Evolutionary conservation across 1,284 basidiomycete species (phyloP).

Genomic region (Rhodotorula sp.): DNA sequence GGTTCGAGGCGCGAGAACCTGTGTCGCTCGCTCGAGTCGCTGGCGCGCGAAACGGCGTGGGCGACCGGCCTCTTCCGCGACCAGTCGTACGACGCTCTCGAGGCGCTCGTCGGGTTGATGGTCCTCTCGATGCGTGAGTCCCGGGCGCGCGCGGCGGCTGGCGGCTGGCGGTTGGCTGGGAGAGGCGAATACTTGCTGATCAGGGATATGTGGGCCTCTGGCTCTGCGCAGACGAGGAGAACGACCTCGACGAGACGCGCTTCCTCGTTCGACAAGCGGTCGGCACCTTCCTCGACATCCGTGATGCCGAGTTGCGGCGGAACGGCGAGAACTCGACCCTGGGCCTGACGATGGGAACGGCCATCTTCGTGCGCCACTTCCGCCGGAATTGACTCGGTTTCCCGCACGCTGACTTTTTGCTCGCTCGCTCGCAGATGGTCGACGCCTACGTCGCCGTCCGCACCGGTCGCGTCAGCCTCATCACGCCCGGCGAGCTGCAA

Average conservation of each 20-base stretch:
- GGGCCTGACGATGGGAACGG: constrained; percentile 1
- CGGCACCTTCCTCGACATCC: constrained; percentile 29
- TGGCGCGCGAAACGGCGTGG: constrained; percentile 27
- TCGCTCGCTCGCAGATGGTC: constrained; percentile 1
- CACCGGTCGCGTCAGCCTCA: constrained; percentile 12
- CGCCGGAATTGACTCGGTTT: too few species aligned
- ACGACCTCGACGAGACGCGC: constrained; percentile 9
- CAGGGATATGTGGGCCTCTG: too few species aligned
- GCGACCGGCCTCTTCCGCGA: constrained; percentile 8
- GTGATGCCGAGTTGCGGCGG: constrained; percentile 3
- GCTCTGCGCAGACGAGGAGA: constrained; percentile 27
- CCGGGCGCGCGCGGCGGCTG: fast-evolving
- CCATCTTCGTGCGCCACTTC: constrained; percentile 16
- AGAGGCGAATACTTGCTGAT: too few species aligned
- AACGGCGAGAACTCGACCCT: not conserved
- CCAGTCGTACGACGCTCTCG: constrained; percentile 10
- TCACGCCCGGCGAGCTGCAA: constrained; percentile 17
- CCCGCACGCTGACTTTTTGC: not conserved
- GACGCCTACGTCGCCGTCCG: constrained; percentile 18
- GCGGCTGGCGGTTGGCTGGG: too few species aligned
- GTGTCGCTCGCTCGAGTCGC: constrained; percentile 6
- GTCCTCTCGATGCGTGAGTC: constrained; percentile 18
- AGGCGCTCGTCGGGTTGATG: constrained; percentile 16
- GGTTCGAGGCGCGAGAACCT: constrained; percentile 17
- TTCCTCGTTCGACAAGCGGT: constrained; percentile 24